Evolutionary conservation across 768 basidiomycete species (phyloP).

Genomic region (Glaciozyma antarctica): DNA sequence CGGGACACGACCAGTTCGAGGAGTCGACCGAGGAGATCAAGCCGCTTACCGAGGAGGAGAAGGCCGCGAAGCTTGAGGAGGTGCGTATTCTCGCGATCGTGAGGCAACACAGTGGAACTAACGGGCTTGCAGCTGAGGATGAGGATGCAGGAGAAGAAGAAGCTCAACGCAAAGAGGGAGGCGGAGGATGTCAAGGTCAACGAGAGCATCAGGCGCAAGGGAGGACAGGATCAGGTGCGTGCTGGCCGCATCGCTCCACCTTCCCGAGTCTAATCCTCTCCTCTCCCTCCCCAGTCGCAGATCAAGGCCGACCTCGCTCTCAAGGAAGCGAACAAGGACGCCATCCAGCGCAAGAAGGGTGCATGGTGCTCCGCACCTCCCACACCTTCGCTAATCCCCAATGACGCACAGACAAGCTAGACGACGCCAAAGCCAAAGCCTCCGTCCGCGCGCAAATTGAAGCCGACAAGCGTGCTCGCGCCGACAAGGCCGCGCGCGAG

Average conservation of each 20-base stretch:
- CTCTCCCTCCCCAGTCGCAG: conserved; percentile 33
- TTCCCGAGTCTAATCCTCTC: not conserved
- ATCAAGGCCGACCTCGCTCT: conserved; percentile 56
- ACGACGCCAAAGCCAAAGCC: conserved; percentile 73
- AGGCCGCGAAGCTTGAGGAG: conserved; percentile 66
- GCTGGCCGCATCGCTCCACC: not conserved
- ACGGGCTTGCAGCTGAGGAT: conserved; percentile 45
- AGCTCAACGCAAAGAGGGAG: conserved; percentile 61
- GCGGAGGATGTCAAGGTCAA: conserved; percentile 59
- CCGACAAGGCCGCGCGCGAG: conserved; percentile 77
- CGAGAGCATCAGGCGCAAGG: conserved; percentile 72
- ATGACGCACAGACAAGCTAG: conserved; percentile 62
- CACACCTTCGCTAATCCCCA: not conserved
- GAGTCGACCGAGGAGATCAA: conserved; percentile 95
- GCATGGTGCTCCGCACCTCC: not conserved
- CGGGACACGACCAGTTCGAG: conserved; percentile 90
- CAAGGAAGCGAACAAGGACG: conserved; percentile 7
- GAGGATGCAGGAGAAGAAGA: conserved; percentile 72
- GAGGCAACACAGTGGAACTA: not conserved
- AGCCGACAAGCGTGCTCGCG: conserved; percentile 79
- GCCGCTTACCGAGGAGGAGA: conserved; percentile 91
- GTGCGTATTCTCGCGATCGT: conserved; percentile 1
- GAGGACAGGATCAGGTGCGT: conserved; percentile 62
- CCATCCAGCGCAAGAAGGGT: not conserved
- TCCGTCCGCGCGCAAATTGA: conserved; percentile 90